phyloP scores from a whole-genome alignment of 106 monocot species.

The Dioscorea dumetorum region DNA sequence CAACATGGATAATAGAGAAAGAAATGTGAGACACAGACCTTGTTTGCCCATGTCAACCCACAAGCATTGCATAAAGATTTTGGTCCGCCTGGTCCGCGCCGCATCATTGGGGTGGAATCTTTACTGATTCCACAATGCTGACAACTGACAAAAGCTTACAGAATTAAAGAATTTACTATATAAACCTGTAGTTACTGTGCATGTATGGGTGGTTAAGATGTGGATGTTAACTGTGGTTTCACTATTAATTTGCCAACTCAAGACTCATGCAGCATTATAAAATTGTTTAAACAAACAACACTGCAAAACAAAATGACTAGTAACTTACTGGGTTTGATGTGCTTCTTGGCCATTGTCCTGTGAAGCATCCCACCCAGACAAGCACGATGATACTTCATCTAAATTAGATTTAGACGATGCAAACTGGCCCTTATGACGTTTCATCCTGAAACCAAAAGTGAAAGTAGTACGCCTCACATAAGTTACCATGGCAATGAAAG shows the following conservation, averaged over 20 bases:
- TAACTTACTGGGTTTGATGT: constrained; percentile 19
- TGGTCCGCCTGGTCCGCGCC: constrained; percentile 45
- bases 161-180: background rate
- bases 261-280: too few species aligned
- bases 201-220: too few species aligned
- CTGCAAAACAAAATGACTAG: background rate
- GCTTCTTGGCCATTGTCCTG: constrained; percentile 17
- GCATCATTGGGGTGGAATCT: constrained; percentile 46
- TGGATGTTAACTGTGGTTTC: too few species aligned
- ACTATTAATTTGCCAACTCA: too few species aligned
- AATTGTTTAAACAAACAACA: background rate
- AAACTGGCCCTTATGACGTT: constrained; percentile 47
- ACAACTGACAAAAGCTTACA: constrained; percentile 23
- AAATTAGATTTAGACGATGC: constrained; percentile 38
- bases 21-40: constrained; percentile 14
- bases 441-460: constrained; percentile 22
- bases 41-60: constrained; percentile 50
- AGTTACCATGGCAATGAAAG: too few species aligned
- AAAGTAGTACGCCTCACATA: too few species aligned
- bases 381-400: constrained; percentile 8
- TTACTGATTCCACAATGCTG: constrained; percentile 32
- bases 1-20: background rate
- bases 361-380: constrained; percentile 13
- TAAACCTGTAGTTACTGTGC: too few species aligned
- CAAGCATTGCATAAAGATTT: constrained; percentile 49